Evolutionary conservation across 768 basidiomycete species (phyloP), one percentile per base, ranked within the genome.

Genomic region (Xerocomellus dryophilus): DNA sequence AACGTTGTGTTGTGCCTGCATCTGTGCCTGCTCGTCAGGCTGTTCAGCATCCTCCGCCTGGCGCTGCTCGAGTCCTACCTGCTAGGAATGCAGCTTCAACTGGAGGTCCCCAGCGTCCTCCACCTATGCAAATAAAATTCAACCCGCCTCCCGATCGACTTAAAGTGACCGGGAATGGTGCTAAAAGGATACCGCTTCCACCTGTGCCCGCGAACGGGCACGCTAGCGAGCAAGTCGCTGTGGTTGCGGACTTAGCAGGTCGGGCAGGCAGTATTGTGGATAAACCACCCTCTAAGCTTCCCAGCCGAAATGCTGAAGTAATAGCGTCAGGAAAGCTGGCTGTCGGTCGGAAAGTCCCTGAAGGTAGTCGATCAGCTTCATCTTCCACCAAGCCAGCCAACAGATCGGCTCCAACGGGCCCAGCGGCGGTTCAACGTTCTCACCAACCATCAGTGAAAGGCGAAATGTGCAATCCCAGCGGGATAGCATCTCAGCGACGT

Each of bases 131-230:
- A 50, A 51, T 69, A 8, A 65, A 56, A 46, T 11, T 59, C 51
- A 59, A 61, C 21, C 40, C 52, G 41, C 53, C 62, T 49, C 51
- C 51, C 2, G 61, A 66, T 44, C 66, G 61, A 20, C 56, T 68
- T 46, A 70, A 66, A 38, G 50, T 58, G 10, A 59, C 66, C 1
- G 66, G 68, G 4, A 65, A 65, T 40, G 70, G 71, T 25, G 71
- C 69, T 9, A 60, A 70, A 51, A 71, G 69, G 47, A 49, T 71
- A 48, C 69, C 69, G 9, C 65, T 72, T 47, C 69, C 67, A 18
- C 9, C 64, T 15, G 49, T 42, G 14, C 52, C 57, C 5, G 49
- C 34, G 34, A 46, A 34, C 14, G 54, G 27, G 10, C 47, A 42
- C 5, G 5, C 50, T 27, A 21, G 41, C 36, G 56, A 49, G 39